Evolutionary conservation across 1,139 yeast species (phyloP), one percentile per base, ranked within the genome.

Genomic region (Nakaseomyces sp.): DNA sequence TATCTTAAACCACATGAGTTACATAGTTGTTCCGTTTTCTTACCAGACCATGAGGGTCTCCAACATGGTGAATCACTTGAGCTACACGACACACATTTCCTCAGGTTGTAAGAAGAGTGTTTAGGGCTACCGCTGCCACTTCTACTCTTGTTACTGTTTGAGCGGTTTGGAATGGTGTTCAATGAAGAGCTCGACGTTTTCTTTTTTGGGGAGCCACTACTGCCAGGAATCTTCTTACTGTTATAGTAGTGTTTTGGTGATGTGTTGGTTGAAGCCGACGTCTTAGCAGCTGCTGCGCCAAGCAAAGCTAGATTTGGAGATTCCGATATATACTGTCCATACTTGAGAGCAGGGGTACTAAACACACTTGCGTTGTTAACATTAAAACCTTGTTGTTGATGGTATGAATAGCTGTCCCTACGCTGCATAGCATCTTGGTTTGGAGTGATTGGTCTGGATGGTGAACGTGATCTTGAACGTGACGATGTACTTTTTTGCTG

Each of bases 31-130:
- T 96, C 97, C 48, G 83, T 87, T 55, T 79, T 74, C 17, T 72
- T 65, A 40, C 73, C 69, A 3, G 93, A 80, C 98, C 98, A 91
- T 6, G 95, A 82, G 2, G 98, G 98, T 61, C 98, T 77, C 98
- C 98, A 91, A 65, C 98, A 91, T 9, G 98, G 98, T 10, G 95
- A 85, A 55, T 84, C 94, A 50, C 81, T 85, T 1, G 93, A 79
- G 10, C 89, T 88, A 66, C 98, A 91, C 4, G 96, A 86, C 26
- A 91, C 81, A 63, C 98, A 91, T 46, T 76, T 74, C 55, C 89
- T 71, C 33, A 65, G 41, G 15, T 31, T 20, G 22, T 35, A 35
- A n/a, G 38, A 20, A 22, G 28, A n/a, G 3, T 35, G 16, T 19
- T 35, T 35, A 13, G 38, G 38, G 22, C 38, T 35, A 9, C 28